These are phyloP conservation scores for Debaryomyces sp. DNA, from an alignment of 1,139 yeast species.

Conservation along the genomic window DNA sequence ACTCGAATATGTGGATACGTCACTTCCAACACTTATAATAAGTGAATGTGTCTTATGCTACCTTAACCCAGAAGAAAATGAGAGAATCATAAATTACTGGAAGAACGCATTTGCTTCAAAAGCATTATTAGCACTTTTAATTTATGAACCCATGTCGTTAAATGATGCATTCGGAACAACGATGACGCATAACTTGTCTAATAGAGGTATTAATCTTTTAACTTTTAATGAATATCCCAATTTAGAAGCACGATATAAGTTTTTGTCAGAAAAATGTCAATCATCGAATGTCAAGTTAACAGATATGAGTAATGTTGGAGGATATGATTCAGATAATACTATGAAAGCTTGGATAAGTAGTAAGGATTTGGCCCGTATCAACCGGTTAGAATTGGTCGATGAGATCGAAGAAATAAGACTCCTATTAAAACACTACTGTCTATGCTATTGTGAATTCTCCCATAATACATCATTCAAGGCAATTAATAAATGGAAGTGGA, in stretches of 20 bases:
- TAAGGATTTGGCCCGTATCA: conserved; percentile 55
- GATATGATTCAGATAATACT: conserved; percentile 35
- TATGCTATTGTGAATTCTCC: conserved; percentile 25
- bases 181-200: conserved; percentile 73
- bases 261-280: conserved; percentile 25
- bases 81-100: conserved; percentile 50
- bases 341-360: conserved; percentile 45
- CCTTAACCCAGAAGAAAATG: conserved; percentile 59
- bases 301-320: conserved; percentile 63
- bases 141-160: conserved; percentile 87
- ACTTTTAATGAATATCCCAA: conserved; percentile 41
- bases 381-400: conserved; percentile 75
- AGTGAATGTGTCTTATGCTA: conserved; percentile 94
- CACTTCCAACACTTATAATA: conserved; percentile 67
- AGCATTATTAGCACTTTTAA: conserved; percentile 42
- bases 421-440: conserved; percentile 76
- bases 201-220: conserved; percentile 76
- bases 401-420: conserved; percentile 85
- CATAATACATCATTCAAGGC: conserved; percentile 3
- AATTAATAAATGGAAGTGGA: conserved; percentile 11
- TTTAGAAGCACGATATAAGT: conserved; percentile 46
- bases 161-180: conserved; percentile 77
- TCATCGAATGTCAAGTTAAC: conserved; percentile 35
- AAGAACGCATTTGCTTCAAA: conserved; percentile 18
- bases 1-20: conserved; percentile 27